Evolutionary conservation across 192 early-diverging fungal genomes (phyloP), one percentile per base, ranked within the genome.

Genomic region (Dissophora globulifera): DNA sequence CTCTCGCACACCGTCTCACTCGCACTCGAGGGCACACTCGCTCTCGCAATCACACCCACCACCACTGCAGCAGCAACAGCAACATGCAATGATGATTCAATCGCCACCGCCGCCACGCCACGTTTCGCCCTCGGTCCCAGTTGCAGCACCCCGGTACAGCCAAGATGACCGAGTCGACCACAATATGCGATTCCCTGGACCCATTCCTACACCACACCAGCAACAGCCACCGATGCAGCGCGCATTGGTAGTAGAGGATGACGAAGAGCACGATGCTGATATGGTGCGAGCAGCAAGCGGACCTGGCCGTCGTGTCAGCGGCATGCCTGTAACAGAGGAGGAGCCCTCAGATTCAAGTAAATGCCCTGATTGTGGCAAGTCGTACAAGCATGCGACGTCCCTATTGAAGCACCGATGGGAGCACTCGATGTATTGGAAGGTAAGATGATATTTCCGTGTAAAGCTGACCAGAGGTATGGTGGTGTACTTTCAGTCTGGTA

Each of bases 351-450:
- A 57, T 33, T 52, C 46, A 0, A 47, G 50, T 30, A 76, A 81
- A 49, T 91, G 90, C 50, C 69, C 78, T 16, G 81, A 81, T 22
- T 91, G 90, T 72, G 87, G 86, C 26, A 91, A 91, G 58, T 46
- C 62, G 0, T 91, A 90, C 79, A 91, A 91, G 47, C 87, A 88
- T 59, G 76, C 83, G 9, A 88, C 85, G 51, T 90, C 87, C 62
- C 68, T 91, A 16, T 51, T 69, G 57, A 91, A 89, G 69, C 90
- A 91, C 78, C 81, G 80, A 27, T 89, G 88, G 90, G 88, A 91
- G 58, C 90, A 91, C 52, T 89, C 88, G 9, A 82, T 81, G 30
- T 79, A 84, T 51, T 91, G 89, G 89, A 84, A 83, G 47, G 72
- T 88, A 50, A 79, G n/a, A 20, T n/a, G 7, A 32, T 19, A 17